Conservation (phyloP, 2,329 filamentous ascomycete genomes). For the Penicillium sp. region DNA sequence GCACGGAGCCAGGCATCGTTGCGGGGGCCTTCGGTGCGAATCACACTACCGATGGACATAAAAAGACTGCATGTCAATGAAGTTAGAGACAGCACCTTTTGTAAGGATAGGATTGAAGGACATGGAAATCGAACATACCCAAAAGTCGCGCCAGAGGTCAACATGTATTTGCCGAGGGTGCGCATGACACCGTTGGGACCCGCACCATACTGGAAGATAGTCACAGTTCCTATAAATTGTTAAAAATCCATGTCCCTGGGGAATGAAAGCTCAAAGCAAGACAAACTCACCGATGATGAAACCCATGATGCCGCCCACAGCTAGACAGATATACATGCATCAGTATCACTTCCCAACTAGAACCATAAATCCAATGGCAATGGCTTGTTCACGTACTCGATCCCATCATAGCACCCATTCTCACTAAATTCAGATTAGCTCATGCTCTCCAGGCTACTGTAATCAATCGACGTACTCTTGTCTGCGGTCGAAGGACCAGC, state of each 20-base stretch:
- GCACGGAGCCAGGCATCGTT: conserved; percentile 70
- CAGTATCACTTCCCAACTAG: no score
- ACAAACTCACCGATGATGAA: conserved; percentile 79
- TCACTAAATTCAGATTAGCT: conserved; percentile 56
- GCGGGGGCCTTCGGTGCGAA: conserved; percentile 81
- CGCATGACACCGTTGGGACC: conserved; percentile 90
- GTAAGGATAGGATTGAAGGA: background rate
- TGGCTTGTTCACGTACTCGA: conserved; percentile 68
- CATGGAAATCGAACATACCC: conserved; percentile 56
- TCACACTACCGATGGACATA: conserved; percentile 97
- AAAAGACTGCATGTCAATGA: conserved; percentile 60
- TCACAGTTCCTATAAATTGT: conserved; percentile 64
- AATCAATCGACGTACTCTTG: conserved; percentile 53
- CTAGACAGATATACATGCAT: conserved; percentile 45
- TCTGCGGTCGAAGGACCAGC: conserved; percentile 62
- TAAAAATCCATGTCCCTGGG: background rate
- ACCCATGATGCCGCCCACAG: conserved; percentile 91
- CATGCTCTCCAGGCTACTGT: background rate
- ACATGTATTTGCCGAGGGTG: conserved; percentile 94
- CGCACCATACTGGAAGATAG: conserved; percentile 91
- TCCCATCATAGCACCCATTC: conserved; percentile 99
- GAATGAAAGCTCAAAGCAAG: background rate
- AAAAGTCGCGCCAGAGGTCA: conserved; percentile 89
- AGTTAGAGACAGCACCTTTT: no score
- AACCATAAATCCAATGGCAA: no score